Evolutionary conservation across 345 rosid genomes (phyloP).

Genomic region (Citrus inodora): DNA sequence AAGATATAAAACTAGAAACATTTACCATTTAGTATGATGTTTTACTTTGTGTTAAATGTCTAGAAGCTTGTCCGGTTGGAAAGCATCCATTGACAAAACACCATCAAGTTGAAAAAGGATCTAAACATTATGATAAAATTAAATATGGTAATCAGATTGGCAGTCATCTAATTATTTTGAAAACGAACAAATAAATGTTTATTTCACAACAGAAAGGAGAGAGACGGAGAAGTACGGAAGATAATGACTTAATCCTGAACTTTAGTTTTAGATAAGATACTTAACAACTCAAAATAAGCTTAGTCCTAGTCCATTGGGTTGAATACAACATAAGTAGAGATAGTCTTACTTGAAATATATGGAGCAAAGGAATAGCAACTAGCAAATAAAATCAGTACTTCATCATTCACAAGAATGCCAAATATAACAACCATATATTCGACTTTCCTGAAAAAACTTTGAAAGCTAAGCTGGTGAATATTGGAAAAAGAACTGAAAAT

Average conservation of each 20-base stretch:
- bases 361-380: neutral
- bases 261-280: neutral
- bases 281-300: neutral
- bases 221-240: neutral
- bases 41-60: neutral
- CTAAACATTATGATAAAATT: neutral
- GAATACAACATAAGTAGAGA: neutral
- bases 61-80: neutral
- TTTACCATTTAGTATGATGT: neutral
- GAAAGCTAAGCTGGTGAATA: neutral
- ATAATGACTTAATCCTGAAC: neutral
- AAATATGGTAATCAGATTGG: neutral
- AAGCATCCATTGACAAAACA: neutral
- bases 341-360: neutral
- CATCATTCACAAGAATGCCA: neutral
- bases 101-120: neutral
- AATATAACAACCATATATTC: neutral
- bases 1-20: neutral
- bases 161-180: neutral
- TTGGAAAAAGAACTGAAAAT: neutral
- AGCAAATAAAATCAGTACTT: neutral
- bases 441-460: neutral
- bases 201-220: neutral
- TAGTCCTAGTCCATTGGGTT: neutral
- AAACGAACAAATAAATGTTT: neutral